Evolutionary conservation across 371 early-diverging fungal genomes (phyloP), one percentile per base, ranked within the genome.

Genomic region (Syncephalastrum monosporum): DNA sequence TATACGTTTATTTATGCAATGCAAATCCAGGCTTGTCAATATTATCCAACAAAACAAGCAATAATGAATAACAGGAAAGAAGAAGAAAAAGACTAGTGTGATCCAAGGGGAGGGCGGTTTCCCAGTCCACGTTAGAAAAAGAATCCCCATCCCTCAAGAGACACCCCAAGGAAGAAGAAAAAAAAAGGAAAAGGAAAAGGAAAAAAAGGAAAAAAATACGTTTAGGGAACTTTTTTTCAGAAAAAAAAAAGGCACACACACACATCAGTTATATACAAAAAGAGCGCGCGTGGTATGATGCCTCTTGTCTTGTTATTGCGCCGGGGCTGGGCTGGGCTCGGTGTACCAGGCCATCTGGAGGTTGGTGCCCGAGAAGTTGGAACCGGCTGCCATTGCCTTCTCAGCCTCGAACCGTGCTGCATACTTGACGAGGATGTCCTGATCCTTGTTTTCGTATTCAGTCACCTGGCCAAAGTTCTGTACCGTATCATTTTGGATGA

Each of bases 401-500:
- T 77, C 77, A 42, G 77, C 74, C 57, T 74, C 71, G 56, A 71
- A 77, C 45, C 77, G 60, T 45, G 71, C 72, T 13, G 63, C 47
- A 42, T 71, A 77, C 21, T 71, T 65, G 44, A 71, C 69, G 47
- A 63, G 23, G 14, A 59, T 41, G 45, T 64, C 74, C 12, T 58
- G 29, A 16, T 68, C 70, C 7, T 57, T 53, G 12, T 56, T 44
- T 55, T 77, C 77, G 47, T 67, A 71, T 1, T 46, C 49, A 15
- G 67, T 56, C 1, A 77, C 38, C 8, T 73, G 60, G n/a, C 90
- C 90, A 67, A 74, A 87, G 61, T 82, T 67, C 83, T 86, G 64
- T n/a, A 44, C 16, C 21, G 23, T 54, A 21, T 3, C 7, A 7
- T 27, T 27, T 27, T 50, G 33, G 5, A 45, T 60, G 29, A 47